These are phyloP conservation scores for Lecanicillium sp. DNA, from an alignment of 2,329 filamentous ascomycete species.

Conservation along the genomic window DNA sequence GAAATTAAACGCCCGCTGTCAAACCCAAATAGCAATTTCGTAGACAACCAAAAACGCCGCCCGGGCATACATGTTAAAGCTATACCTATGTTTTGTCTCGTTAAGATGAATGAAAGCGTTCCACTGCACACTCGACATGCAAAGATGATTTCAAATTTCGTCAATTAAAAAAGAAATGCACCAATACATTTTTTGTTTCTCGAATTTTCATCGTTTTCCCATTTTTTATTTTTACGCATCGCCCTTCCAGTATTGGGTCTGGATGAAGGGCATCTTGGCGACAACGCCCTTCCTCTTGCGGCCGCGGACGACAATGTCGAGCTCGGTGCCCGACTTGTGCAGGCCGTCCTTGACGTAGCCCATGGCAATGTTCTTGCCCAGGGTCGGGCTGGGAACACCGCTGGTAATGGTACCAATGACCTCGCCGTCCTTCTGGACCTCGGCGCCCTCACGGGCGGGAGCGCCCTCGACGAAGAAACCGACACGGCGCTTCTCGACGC, in stretches of 20 bases:
- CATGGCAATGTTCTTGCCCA: constrained; percentile 93
- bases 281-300: constrained; percentile 68
- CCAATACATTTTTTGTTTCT: background rate
- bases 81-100: constrained; percentile 6
- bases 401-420: constrained; percentile 78
- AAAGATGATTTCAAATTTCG: no score
- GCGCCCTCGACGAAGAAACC: constrained; percentile 79
- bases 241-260: constrained; percentile 64
- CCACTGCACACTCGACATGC: no score
- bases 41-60: constrained; percentile 5
- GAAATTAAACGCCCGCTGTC: background rate
- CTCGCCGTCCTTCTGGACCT: constrained; percentile 61
- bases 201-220: background rate
- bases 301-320: constrained; percentile 70
- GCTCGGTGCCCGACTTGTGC: constrained; percentile 78
- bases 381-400: constrained; percentile 78
- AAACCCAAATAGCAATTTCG: background rate
- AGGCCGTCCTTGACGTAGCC: constrained; percentile 75
- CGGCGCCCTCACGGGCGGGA: constrained; percentile 81
- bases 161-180: constrained; percentile 5
- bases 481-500: constrained; percentile 65
- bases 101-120: background rate
- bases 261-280: constrained; percentile 83
- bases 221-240: constrained; percentile 2
- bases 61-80: constrained; percentile 9